phyloP scores from a whole-genome alignment of 2,329 filamentous ascomycete genomes.

The Thelonectria olida region DNA sequence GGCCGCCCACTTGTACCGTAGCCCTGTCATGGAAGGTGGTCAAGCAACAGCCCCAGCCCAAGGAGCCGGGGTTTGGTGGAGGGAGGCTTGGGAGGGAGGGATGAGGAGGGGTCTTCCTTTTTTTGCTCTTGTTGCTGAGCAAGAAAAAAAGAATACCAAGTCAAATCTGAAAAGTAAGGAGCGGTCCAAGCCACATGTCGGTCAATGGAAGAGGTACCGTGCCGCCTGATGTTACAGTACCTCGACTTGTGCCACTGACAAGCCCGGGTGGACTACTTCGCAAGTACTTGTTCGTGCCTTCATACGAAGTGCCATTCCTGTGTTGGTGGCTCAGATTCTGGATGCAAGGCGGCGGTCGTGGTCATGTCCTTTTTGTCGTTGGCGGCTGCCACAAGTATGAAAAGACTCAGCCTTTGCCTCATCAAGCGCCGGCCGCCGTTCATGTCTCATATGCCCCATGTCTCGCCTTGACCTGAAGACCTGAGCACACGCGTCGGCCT shows the following conservation, averaged over 20 bases:
- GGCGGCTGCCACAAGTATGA: neutral
- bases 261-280: conserved; percentile 24
- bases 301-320: neutral
- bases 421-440: conserved; percentile 24
- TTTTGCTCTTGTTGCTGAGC: neutral
- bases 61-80: conserved; percentile 21
- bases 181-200: conserved; percentile 14
- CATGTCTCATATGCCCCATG: conserved; percentile 18
- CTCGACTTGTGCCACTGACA: conserved; percentile 27
- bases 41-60: conserved; percentile 26
- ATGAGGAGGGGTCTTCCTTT: neutral
- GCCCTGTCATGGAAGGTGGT: conserved; percentile 42
- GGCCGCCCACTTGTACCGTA: conserved; percentile 35
- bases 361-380: conserved; percentile 33
- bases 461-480: conserved; percentile 35
- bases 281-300: neutral
- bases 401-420: neutral
- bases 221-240: conserved; percentile 29
- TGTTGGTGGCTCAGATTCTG: neutral
- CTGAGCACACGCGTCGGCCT: conserved; percentile 25
- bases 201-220: conserved; percentile 33
- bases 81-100: conserved; percentile 18
- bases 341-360: conserved; percentile 29
- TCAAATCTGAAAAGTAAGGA: neutral
- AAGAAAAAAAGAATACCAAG: neutral